Base-by-base conservation (phyloP, 805 yeast genomes). In the Lachancea nothofagi region DNA sequence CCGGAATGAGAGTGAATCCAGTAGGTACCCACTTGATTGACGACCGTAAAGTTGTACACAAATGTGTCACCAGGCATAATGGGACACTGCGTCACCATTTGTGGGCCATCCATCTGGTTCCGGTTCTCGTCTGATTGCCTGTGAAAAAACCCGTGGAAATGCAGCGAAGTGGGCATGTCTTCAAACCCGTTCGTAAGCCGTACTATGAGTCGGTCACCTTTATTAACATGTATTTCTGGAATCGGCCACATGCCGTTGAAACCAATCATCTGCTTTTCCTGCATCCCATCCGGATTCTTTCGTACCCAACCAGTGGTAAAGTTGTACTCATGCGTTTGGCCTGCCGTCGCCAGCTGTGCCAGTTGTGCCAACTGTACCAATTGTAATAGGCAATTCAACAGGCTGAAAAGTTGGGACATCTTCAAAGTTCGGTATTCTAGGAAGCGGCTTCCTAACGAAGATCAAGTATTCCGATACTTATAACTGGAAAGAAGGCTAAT, bases 1-100 rank as follows among this genome's bases (percentile, higher is more conserved):
- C 86, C 88, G 27, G 79, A 69, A 52, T 83, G 94, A 4, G 87
- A 78, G 57, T 83, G 94, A 59, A 83, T 83, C 94, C 94, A 83
- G 62, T 69, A 83, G n/a, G 86, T 73, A 36, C 94, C 94, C 3
- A 66, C 76, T 57, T 83, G 89, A 46, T 75, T 71, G 6, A 61
- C 69, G 7, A 81, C 80, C 2, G 83, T 77, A 53, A 83, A 83
- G 61, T 83, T 82, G 62, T 83, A 83, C 32, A 78, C 57, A 55
- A 70, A 72, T 2, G 86, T 74, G 49, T 75, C 75, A 21, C 83
- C 83, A 7, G 83, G 79, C 29, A 77, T 72, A 44, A 83, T 79
- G 24, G 90, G 90, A 64, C 90, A 83, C 57, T 83, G 90, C 4
- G 88, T 79, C 9, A 83, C 80, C 72, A 74, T 73, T 53, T 78